These are phyloP conservation scores for Puccinia novopanici DNA, from an alignment of 1,284 basidiomycete species.

Conservation along the genomic window DNA sequence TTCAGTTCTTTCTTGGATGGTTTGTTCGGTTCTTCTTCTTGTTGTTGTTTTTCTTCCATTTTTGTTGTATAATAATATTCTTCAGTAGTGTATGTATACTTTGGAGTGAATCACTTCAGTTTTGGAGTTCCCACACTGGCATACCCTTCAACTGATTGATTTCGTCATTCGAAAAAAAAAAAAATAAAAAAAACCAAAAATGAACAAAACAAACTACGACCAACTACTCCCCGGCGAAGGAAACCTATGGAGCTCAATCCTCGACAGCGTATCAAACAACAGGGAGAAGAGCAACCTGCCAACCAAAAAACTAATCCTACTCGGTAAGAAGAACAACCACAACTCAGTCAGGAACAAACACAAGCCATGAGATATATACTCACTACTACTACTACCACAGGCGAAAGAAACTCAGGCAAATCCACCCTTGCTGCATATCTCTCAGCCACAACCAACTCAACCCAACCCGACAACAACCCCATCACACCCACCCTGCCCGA, in stretches of 20 bases:
- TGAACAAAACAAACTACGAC: constrained; percentile 21
- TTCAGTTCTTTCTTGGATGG: constrained; percentile 49
- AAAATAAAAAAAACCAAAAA: not conserved
- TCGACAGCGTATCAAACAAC: constrained; percentile 80
- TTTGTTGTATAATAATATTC: not conserved
- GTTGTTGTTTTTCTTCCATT: not conserved
- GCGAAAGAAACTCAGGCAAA: constrained; percentile 75
- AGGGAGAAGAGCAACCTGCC: constrained; percentile 59
- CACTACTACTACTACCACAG: constrained; percentile 55
- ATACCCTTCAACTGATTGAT: no score
- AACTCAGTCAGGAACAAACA: no score
- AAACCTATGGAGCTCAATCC: constrained; percentile 85
- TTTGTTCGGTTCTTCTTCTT: not conserved
- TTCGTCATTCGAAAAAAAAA: no score
- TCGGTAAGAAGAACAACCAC: no score
- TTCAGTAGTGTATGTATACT: no score
- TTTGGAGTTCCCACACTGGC: not conserved
- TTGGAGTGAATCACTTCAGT: no score
- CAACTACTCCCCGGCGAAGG: constrained; percentile 43
- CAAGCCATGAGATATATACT: no score
- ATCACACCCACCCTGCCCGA: constrained; percentile 49
- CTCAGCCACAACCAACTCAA: constrained; percentile 63
- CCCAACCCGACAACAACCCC: constrained; percentile 62
- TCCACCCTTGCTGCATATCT: constrained; percentile 71
- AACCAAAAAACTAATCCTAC: constrained; percentile 29